A percentile compares a stretch with the other conserved stretches of the same genome.
These are phyloP conservation scores for Brassica juncea DNA, from an alignment of 345 rosid genomes.

Conservation along the genomic window DNA sequence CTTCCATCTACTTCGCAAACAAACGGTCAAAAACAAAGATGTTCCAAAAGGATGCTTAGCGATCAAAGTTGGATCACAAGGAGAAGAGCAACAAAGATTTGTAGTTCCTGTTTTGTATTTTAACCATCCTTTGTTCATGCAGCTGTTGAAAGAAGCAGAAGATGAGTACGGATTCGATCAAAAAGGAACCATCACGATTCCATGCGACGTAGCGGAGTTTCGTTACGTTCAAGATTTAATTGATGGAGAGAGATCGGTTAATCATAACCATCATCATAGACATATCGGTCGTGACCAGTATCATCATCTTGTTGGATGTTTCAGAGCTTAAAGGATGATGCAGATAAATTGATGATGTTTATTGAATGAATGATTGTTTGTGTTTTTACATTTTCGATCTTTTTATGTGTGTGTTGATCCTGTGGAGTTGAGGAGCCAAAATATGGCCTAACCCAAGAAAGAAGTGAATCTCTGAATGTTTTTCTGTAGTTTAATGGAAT, in stretches of 20 bases:
- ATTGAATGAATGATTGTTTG: slow-evolving; percentile 22
- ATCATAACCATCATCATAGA: slow-evolving; percentile 43
- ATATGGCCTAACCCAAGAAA: slow-evolving; percentile 39
- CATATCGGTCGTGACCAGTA: slow-evolving; percentile 31
- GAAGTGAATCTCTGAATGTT: neutral
- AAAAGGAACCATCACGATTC: slow-evolving; percentile 63
- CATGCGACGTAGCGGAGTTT: slow-evolving; percentile 59
- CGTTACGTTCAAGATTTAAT: slow-evolving; percentile 57
- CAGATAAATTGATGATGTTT: neutral
- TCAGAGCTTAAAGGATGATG: slow-evolving; percentile 52
- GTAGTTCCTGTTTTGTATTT: slow-evolving; percentile 59
- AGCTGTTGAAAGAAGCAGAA: slow-evolving; percentile 60
- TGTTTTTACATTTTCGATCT: neutral
- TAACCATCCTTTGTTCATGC: slow-evolving; percentile 63
- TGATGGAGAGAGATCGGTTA: slow-evolving; percentile 56
- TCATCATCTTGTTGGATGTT: slow-evolving; percentile 56
- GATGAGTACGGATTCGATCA: slow-evolving; percentile 69
- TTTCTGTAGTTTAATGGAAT: slow-evolving; percentile 21
- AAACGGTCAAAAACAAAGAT: slow-evolving; percentile 41
- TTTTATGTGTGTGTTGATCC: slow-evolving; percentile 1
- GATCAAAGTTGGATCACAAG: slow-evolving; percentile 53
- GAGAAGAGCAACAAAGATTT: slow-evolving; percentile 52
- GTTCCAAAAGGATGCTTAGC: slow-evolving; percentile 68
- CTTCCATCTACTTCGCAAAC: slow-evolving; percentile 38
- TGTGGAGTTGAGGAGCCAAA: slow-evolving; percentile 47